phyloP scores from a whole-genome alignment of 2,329 filamentous ascomycete species.

The Myriosclerotinia scirpicola region DNA sequence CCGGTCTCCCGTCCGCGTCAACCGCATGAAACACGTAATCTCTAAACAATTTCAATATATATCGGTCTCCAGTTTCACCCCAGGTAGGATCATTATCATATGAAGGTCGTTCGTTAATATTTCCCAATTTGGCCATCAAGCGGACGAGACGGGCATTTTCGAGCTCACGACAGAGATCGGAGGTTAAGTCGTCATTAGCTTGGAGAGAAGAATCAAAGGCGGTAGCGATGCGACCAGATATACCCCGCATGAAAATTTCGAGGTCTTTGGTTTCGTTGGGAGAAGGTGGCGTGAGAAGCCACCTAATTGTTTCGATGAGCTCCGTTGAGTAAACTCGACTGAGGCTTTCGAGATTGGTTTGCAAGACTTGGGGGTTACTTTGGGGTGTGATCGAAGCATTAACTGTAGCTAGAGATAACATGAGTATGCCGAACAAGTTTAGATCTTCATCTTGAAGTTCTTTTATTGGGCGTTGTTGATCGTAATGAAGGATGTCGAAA shows the following conservation, averaged over 20 bases:
- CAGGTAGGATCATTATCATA: conserved; percentile 74
- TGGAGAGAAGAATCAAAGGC: conserved; percentile 79
- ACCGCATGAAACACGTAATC: conserved; percentile 98
- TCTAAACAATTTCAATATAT: conserved; percentile 89
- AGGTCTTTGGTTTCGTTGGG: conserved; percentile 74
- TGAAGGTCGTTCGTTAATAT: conserved; percentile 87
- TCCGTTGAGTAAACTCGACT: conserved; percentile 74
- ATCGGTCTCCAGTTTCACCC: conserved; percentile 91
- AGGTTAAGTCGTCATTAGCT: conserved; percentile 70
- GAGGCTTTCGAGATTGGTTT: conserved; percentile 75
- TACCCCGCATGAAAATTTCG: conserved; percentile 74
- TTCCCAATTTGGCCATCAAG: conserved; percentile 76
- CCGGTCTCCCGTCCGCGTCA: conserved; percentile 77
- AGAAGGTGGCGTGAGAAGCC: conserved; percentile 65
- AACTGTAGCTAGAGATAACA: conserved; percentile 78
- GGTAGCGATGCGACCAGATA: conserved; percentile 73
- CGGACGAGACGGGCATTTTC: conserved; percentile 87
- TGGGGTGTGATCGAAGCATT: conserved; percentile 46
- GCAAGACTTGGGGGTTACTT: conserved; percentile 47
- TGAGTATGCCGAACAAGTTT: conserved; percentile 76
- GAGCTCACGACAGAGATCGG: conserved; percentile 73
- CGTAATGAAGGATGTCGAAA: conserved; percentile 84
- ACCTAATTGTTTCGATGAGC: conserved; percentile 75
- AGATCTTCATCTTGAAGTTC: conserved; percentile 90
- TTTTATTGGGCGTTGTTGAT: conserved; percentile 63